phyloP scores from a whole-genome alignment of 768 basidiomycete genomes.

The Suillus clintonianus region DNA sequence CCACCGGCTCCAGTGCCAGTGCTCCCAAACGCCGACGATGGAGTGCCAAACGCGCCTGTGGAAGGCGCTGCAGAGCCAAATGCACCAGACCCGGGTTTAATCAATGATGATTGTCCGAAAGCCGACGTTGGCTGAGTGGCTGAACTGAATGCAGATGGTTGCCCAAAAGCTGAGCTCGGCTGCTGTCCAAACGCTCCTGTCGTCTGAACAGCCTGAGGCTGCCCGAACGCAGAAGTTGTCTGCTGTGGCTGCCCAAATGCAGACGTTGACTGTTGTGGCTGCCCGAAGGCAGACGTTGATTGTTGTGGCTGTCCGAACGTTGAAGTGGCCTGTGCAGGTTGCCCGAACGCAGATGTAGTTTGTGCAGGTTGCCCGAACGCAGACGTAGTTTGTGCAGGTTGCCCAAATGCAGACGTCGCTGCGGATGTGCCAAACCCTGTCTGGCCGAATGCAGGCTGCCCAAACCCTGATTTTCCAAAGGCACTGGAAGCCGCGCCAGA shows the following conservation, averaged over 20 bases:
- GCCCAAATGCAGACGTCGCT: constrained; percentile 31
- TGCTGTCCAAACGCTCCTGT: constrained; percentile 33
- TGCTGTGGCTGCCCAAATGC: constrained; percentile 33
- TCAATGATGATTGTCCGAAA: constrained; percentile 40
- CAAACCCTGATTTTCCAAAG: constrained; percentile 35
- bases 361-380: constrained; percentile 38
- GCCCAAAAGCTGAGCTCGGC: constrained; percentile 27
- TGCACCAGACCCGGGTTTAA: constrained; percentile 53
- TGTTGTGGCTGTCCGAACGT: constrained; percentile 40
- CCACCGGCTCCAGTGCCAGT: constrained; percentile 26
- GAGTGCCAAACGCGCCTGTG: constrained; percentile 32
- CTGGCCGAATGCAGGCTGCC: constrained; percentile 41
- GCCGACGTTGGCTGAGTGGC: constrained; percentile 21
- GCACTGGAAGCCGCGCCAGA: constrained; percentile 31
- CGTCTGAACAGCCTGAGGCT: constrained; percentile 27
- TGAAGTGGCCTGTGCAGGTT: too few species aligned
- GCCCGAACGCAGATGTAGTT: constrained; percentile 38
- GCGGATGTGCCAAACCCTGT: constrained; percentile 26
- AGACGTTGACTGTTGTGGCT: constrained; percentile 33
- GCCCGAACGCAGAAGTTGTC: constrained; percentile 30
- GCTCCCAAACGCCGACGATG: constrained; percentile 9
- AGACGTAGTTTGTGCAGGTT: constrained; percentile 26
- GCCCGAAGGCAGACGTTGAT: constrained; percentile 37
- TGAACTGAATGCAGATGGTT: constrained; percentile 39
- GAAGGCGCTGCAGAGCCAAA: constrained; percentile 46